Evolutionary conservation across 345 rosid genomes (phyloP).

Genomic region (Brassica napus): DNA sequence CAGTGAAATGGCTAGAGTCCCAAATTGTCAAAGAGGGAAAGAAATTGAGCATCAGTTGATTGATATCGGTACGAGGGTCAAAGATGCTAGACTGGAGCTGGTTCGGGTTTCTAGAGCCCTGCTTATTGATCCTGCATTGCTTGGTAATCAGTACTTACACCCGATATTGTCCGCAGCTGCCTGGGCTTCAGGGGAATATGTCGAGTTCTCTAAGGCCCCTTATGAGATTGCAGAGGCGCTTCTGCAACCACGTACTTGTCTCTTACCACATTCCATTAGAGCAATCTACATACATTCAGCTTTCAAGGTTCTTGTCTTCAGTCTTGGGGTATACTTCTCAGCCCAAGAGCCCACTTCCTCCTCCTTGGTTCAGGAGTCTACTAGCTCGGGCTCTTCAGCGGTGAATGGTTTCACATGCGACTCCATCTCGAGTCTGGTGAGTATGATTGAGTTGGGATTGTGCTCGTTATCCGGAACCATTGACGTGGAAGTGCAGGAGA

Average conservation of each 20-base stretch:
- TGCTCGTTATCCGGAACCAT: conserved; percentile 51
- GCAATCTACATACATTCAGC: conserved; percentile 72
- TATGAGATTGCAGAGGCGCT: conserved; percentile 82
- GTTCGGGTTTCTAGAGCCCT: conserved; percentile 69
- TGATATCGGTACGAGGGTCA: conserved; percentile 85
- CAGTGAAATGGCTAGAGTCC: conserved; percentile 83
- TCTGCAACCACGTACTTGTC: conserved; percentile 80
- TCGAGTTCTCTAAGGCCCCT: conserved; percentile 64
- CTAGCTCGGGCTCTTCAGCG: conserved; percentile 32
- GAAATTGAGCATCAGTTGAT: conserved; percentile 88
- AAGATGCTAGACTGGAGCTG: conserved; percentile 84
- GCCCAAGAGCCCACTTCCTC: conserved; percentile 32
- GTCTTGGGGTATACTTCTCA: conserved; percentile 48
- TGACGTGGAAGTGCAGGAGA: conserved; percentile 88
- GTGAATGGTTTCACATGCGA: conserved; percentile 43
- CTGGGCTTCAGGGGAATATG: conserved; percentile 90
- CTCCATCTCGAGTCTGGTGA: conserved; percentile 55
- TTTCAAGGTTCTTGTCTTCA: conserved; percentile 68
- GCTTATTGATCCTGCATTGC: conserved; percentile 96
- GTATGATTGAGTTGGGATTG: conserved; percentile 57
- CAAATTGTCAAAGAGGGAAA: conserved; percentile 77
- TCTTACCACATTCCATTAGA: conserved; percentile 65
- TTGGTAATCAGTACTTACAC: conserved; percentile 78
- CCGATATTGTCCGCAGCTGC: conserved; percentile 87
- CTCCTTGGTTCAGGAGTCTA: conserved; percentile 36